phyloP scores from a whole-genome alignment of 352 stramenopile genomes.

The Globisporangium iwayamae region DNA sequence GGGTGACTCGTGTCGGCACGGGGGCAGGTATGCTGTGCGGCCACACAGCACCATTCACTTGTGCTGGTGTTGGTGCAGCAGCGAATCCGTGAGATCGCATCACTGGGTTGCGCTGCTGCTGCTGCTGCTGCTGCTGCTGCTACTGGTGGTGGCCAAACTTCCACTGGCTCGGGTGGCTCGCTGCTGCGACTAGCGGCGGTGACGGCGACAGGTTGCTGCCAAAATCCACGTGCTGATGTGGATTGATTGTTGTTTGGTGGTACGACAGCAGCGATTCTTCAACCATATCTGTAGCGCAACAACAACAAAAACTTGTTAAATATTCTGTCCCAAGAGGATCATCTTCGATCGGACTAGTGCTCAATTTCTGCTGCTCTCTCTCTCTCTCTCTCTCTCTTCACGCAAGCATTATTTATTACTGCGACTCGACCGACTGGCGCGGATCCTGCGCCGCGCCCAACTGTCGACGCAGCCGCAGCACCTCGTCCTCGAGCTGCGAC shows the following conservation, averaged over 20 bases:
- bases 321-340: too few relatives aligned
- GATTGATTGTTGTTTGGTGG: too few relatives aligned
- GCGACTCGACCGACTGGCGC: conserved; percentile 3
- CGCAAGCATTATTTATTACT: background rate
- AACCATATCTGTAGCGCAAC: too few relatives aligned
- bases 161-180: conserved; percentile 5
- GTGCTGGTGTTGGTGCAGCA: background rate
- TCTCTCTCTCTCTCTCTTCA: too few relatives aligned
- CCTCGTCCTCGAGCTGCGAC: conserved; percentile 50
- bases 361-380: too few relatives aligned
- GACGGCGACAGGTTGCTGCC: background rate
- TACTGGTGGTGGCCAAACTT: background rate
- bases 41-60: background rate
- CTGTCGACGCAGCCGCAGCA: conserved; percentile 65
- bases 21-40: background rate
- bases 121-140: too few relatives aligned
- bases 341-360: too few relatives aligned
- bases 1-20: background rate
- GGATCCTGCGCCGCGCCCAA: conserved; percentile 16
- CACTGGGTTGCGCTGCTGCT: background rate
- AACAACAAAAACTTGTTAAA: too few relatives aligned
- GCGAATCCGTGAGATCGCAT: background rate
- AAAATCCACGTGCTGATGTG: conserved; percentile 7
- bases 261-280: too few relatives aligned
- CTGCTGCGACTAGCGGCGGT: background rate